Percentiles rank a stretch among this genome's conserved stretches.
phyloP scores from a whole-genome alignment of 768 basidiomycete genomes.

The Agrocybe pediades region DNA sequence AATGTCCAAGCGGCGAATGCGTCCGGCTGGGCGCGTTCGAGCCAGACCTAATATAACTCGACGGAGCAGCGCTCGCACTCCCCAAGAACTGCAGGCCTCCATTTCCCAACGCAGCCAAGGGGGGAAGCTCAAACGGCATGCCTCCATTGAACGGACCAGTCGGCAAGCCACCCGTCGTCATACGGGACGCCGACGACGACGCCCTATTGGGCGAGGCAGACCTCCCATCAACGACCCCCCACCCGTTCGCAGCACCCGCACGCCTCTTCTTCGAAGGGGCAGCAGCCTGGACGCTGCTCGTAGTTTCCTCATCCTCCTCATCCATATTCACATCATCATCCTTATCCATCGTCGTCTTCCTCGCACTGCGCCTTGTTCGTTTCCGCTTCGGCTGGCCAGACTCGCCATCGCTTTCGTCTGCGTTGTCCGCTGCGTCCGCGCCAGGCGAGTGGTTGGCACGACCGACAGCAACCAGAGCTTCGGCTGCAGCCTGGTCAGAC shows the following conservation, averaged over 20 bases:
- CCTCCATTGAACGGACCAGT: slow-evolving; percentile 15
- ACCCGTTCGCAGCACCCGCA: slow-evolving; percentile 28
- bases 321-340: slow-evolving; percentile 55
- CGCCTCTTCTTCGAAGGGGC: slow-evolving; percentile 21
- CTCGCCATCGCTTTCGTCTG: slow-evolving; percentile 47
- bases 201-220: slow-evolving; percentile 37
- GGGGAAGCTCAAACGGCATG: slow-evolving; percentile 59
- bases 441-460: slow-evolving; percentile 43
- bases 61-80: slow-evolving; percentile 38
- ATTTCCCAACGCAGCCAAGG: slow-evolving; percentile 45
- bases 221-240: slow-evolving; percentile 27
- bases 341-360: slow-evolving; percentile 27
- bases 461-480: slow-evolving; percentile 84
- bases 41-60: slow-evolving; percentile 65
- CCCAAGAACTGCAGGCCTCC: slow-evolving; percentile 32
- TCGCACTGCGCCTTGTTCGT: slow-evolving; percentile 44
- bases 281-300: slow-evolving; percentile 3
- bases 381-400: slow-evolving; percentile 61
- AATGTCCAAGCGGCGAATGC: slow-evolving; percentile 66
- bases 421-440: slow-evolving; percentile 21
- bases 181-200: no score
- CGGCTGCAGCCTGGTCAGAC: slow-evolving; percentile 87
- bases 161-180: slow-evolving; percentile 8
- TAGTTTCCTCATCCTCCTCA: slow-evolving; percentile 29
- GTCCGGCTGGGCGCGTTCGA: slow-evolving; percentile 71